Percentiles rank a stretch among this genome's conserved stretches.
Conservation (phyloP, 352 stramenopile genomes). For the Pythium aristosporum region DNA sequence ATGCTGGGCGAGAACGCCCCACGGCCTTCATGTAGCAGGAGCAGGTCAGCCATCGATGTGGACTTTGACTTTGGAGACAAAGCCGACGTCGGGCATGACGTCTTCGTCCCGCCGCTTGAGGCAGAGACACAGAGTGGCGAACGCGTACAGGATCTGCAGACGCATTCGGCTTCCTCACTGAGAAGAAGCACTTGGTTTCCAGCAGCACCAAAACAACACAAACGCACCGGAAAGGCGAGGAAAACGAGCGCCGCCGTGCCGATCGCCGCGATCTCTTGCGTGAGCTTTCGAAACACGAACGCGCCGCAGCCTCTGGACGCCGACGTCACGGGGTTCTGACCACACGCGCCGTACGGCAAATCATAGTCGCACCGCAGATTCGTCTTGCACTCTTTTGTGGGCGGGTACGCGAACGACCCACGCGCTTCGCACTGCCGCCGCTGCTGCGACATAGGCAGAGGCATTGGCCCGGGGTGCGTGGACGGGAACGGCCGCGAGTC, state of each 20-base stretch:
- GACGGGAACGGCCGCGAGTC: constrained; percentile 51
- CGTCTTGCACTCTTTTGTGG: constrained; percentile 49
- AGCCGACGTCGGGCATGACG: constrained; percentile 55
- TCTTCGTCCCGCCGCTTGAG: constrained; percentile 75
- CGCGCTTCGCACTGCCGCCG: constrained; percentile 20
- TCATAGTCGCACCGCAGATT: constrained; percentile 55
- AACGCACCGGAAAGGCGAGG: constrained; percentile 49
- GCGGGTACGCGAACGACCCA: constrained; percentile 33
- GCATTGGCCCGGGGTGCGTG: constrained; percentile 36
- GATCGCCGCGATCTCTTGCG: constrained; percentile 45
- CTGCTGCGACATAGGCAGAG: constrained; percentile 17
- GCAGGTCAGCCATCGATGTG: constrained; percentile 18
- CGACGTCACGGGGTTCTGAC: constrained; percentile 47
- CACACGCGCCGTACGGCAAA: constrained; percentile 59
- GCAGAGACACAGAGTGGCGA: constrained; percentile 58
- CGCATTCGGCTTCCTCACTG: no score
- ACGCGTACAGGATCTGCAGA: constrained; percentile 52
- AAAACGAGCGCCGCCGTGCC: constrained; percentile 34
- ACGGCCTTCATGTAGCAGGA: not conserved
- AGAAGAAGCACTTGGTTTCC: not conserved
- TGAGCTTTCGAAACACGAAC: constrained; percentile 45
- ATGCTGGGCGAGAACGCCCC: constrained; percentile 7
- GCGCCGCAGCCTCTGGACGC: constrained; percentile 52
- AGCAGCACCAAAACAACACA: not conserved
- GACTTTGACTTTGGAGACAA: constrained; percentile 38